These are phyloP conservation scores for Simplicillium sp. DNA, from an alignment of 2,329 filamentous ascomycete genomes.

Conservation along the genomic window DNA sequence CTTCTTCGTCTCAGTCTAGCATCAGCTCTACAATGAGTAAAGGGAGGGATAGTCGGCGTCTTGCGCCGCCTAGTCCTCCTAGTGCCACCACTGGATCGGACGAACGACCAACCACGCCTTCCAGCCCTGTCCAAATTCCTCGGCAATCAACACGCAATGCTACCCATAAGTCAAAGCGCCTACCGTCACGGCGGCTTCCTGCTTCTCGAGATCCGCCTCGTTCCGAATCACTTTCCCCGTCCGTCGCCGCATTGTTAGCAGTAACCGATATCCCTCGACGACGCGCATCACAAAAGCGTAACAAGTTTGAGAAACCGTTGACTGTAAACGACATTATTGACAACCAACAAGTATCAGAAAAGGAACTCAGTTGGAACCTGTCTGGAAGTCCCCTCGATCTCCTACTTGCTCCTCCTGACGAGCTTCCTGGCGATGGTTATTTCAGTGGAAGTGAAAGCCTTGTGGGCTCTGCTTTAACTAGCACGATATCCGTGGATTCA, in stretches of 20 bases:
- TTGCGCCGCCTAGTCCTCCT: background rate
- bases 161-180: constrained; percentile 4
- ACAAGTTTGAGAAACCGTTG: constrained; percentile 21
- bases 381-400: constrained; percentile 48
- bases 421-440: constrained; percentile 38
- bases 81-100: background rate
- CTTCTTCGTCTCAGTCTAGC: background rate
- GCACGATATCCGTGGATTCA: constrained; percentile 50
- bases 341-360: constrained; percentile 45
- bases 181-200: constrained; percentile 26
- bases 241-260: constrained; percentile 51
- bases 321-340: constrained; percentile 48
- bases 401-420: constrained; percentile 51
- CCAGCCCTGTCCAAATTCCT: constrained; percentile 47
- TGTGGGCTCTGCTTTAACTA: constrained; percentile 38
- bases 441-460: constrained; percentile 41
- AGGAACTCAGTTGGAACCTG: constrained; percentile 46
- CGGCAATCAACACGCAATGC: constrained; percentile 28
- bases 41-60: background rate
- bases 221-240: constrained; percentile 46
- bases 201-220: constrained; percentile 30
- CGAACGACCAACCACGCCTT: background rate
- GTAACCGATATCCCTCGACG: constrained; percentile 49
- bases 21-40: background rate
- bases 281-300: constrained; percentile 26